Evolutionary conservation across 2,329 filamentous ascomycete species (phyloP), one percentile per base, ranked within the genome.

Genomic region (Penicillium sp.): DNA sequence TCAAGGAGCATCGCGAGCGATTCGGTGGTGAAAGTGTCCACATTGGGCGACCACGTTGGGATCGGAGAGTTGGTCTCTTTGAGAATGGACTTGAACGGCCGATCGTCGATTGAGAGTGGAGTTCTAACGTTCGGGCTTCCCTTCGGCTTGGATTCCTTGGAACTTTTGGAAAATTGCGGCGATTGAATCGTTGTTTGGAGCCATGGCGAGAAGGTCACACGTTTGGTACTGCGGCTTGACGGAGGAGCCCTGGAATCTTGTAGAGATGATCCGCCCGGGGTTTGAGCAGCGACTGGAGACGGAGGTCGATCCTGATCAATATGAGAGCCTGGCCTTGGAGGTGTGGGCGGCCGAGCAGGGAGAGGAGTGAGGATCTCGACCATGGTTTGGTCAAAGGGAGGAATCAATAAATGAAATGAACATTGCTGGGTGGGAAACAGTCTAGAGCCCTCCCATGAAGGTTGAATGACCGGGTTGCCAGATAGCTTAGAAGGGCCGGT

Each of bases 1-100:
- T 95, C 87, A 54, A 97, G 72, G 84, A 96, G 93, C 58, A 82
- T 82, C 54, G 79, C 78, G 47, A 95, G 82, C 31, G 79, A 84
- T 36, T 77, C 74, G 51, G 75, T 72, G 22, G 71, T 75, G 55
- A 72, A 76, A 48, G 69, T 65, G 69, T 67, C 69, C 65, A 64
- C 66, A 54, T 71, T 60, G 52, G 66, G 52, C 68, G 66, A 58
- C 71, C 69, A 51, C 76, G 68, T 61, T 51, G 53, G 68, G 35
- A 57, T 65, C 40, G 61, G 69, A 49, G 60, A 57, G 68, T 71
- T 63, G 67, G 75, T 66, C 18, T 82, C 77, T 66, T 98, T 98
- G 49, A 98, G 77, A 43, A 98, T 98, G 3, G 83, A 85, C 59
- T 84, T 85, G n/a, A 77, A 65, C 5, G 81, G 78, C 53, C 75